A percentile compares a stretch with the other conserved stretches of the same genome.
Conservation (phyloP, 192 early-diverging fungal species). For the Backusella circina region DNA sequence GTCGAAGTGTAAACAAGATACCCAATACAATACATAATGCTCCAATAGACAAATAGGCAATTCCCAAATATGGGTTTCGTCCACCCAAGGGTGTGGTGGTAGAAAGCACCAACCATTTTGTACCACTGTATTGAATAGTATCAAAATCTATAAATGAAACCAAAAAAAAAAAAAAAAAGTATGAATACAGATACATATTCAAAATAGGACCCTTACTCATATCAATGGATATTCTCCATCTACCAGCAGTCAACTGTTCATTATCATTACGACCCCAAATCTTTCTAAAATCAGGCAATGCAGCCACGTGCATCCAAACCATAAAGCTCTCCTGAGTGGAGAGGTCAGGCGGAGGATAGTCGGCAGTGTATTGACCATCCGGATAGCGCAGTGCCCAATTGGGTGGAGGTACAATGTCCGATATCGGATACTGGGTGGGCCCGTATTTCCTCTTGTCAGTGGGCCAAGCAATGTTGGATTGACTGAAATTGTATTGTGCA, state of each 20-base stretch:
- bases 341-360: conserved; percentile 61
- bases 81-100: conserved; percentile 93
- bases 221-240: conserved; percentile 64
- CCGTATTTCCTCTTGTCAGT: conserved; percentile 73
- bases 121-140: conserved; percentile 78
- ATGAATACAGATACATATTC: neutral
- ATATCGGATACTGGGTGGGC: conserved; percentile 48
- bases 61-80: conserved; percentile 90
- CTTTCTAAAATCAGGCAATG: conserved; percentile 91
- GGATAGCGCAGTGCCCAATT: conserved; percentile 76
- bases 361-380: conserved; percentile 37
- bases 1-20: conserved; percentile 77
- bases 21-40: conserved; percentile 82
- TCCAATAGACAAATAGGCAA: conserved; percentile 89
- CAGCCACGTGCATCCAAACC: conserved; percentile 97
- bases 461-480: conserved; percentile 79
- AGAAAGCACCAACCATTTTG: conserved; percentile 90
- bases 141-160: conserved; percentile 88
- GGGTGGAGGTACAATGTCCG: conserved; percentile 79
- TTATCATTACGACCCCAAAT: conserved; percentile 76
- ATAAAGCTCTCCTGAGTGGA: conserved; percentile 71
- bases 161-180: too few species aligned
- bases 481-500: conserved; percentile 51
- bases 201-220: conserved; percentile 55
- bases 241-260: conserved; percentile 55